Evolutionary conservation across 495 filamentous ascomycete genomes (phyloP), one percentile per base, ranked within the genome.

Genomic region (Massariosphaeria phaeospora): DNA sequence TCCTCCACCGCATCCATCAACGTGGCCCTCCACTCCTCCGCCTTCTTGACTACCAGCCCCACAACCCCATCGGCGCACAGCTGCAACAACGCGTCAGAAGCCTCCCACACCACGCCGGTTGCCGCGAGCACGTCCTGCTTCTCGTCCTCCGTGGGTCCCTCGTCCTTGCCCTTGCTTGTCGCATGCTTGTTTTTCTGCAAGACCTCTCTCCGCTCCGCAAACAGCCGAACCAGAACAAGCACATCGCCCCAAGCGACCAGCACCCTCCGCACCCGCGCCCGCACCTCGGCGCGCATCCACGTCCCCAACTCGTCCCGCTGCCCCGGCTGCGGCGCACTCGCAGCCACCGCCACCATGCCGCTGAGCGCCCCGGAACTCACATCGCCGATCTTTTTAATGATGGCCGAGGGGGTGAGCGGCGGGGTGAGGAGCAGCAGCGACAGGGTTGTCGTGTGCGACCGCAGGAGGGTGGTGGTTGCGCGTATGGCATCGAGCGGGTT

Each of bases 361-460:
- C 86, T 86, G 0, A 95, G 74, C 6, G 84, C 79, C 9, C 79
- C 79, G 18, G 79, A 76, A 29, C 79, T 76, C 3, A 91, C 69
- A 18, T 85, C 80, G 7, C 77, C 76, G 6, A 95, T 71, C 12
- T 91, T 79, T 11, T 72, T 81, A 39, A 52, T 68, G 25, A 93
- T 79, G 12, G 88, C 90, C 0, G 85, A 79, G 3, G 84, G 80
- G 0, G 89, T 89, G 68, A 94, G 93, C 0, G 90, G 90, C 13
- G 84, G 78, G 50, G 83, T 93, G 61, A 94, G 86, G 1, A 90
- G 78, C 1, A 96, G 78, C 13, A 96, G 81, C 0, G 86, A 89
- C 21, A 96, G 77, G 44, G 93, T 94, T 27, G 90, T 96, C 5
- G 83, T 79, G 62, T 95, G 89, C 0, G 90, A 85, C 63, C 77